Evolutionary conservation across 2,329 filamentous ascomycete genomes (phyloP), one percentile per base, ranked within the genome.

Genomic region (Amylocarpus encephaloides): DNA sequence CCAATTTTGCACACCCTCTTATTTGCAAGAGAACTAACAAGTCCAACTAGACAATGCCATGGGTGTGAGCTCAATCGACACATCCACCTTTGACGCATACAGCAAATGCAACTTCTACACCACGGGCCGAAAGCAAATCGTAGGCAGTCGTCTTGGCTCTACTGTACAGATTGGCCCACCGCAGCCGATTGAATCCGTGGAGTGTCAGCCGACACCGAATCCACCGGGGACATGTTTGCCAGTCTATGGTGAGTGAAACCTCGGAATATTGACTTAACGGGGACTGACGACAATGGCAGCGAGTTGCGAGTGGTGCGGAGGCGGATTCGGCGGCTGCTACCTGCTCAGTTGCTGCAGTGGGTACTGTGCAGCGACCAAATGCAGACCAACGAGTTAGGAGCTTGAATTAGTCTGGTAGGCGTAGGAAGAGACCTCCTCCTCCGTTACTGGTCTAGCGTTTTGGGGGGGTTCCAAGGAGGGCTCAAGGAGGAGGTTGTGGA

Each of bases 41-140:
- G 6, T 2, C 18, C 10, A 9, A 5, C 26, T 42, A 74, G 71
- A 73, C 54, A 71, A 67, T 45, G 58, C 61, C 41, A 58, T 74
- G 15, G 57, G 64, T 7, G 57, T 75, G 46, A 66, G 63, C 56
- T 65, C 67, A 54, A 70, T 76, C 50, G 67, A 72, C 50, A 67
- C 69, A 0, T 66, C 67, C 34, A 68, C 71, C 64, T 76, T 72
- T 64, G 66, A 71, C 56, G 71, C 71, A 50, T 60, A 65, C 52
- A 44, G 46, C 13, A 59, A 69, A 46, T 77, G 75, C 64, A 67
- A 62, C n/a, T 76, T 77, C 62, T 59, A 67, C 49, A 73, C 71
- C 0, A 51, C 61, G 6, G 62, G 30, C 26, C n/a, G n/a, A 6
- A 16, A 29, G 7, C 19, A 16, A 1, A 26, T 48, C 9, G 26